A percentile compares a stretch with the other conserved stretches of the same genome.
These are phyloP conservation scores for Mycena galericulata DNA, from an alignment of 768 basidiomycete genomes.

Conservation along the genomic window DNA sequence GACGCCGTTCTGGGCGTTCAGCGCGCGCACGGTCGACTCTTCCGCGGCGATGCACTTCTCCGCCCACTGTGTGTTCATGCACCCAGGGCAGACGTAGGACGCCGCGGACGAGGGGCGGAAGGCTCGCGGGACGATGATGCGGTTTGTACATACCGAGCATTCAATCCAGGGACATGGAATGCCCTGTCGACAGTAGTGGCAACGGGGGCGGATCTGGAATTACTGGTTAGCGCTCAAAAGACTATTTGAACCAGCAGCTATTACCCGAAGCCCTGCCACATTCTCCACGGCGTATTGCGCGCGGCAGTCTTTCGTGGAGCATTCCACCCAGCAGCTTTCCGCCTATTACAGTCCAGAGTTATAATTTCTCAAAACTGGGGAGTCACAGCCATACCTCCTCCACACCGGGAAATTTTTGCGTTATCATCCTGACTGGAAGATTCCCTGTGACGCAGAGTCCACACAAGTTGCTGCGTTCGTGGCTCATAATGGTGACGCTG, in stretches of 20 bases:
- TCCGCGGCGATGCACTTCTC: conserved; percentile 17
- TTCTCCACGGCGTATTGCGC: conserved; percentile 42
- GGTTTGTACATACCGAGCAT: conserved; percentile 40
- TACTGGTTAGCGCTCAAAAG: not conserved
- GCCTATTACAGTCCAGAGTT: not conserved
- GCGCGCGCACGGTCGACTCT: conserved; percentile 32
- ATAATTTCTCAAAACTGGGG: no score
- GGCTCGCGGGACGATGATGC: conserved; percentile 37
- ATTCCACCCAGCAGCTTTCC: conserved; percentile 45
- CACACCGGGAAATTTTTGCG: conserved; percentile 21
- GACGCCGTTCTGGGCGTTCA: conserved; percentile 38
- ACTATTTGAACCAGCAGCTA: not conserved
- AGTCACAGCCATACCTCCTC: conserved; percentile 13
- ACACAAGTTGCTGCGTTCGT: conserved; percentile 28
- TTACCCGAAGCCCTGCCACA: conserved; percentile 22
- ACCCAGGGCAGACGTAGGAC: conserved; percentile 37
- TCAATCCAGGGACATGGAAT: conserved; percentile 39
- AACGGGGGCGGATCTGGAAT: conserved; percentile 39
- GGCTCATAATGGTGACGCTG: conserved; percentile 42
- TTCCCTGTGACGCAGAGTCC: conserved; percentile 32
- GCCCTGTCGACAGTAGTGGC: conserved; percentile 41
- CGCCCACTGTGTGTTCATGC: conserved; percentile 26
- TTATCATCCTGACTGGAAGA: not conserved
- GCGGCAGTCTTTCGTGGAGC: conserved; percentile 36
- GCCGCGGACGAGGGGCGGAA: conserved; percentile 22